Base-by-base conservation (phyloP, 805 yeast species). In the Candida wancherniae region DNA sequence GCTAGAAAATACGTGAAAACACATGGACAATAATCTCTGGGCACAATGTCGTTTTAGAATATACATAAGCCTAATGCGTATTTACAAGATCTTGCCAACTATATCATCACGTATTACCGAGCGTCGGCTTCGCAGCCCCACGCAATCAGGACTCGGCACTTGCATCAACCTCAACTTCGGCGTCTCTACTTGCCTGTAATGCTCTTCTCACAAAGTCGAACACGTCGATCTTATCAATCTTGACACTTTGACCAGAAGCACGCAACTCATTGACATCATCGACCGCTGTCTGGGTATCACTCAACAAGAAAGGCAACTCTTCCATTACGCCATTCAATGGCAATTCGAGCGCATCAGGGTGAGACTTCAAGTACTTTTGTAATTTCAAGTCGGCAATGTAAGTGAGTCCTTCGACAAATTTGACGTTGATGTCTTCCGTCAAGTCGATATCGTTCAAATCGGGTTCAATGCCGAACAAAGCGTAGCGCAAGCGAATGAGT, bases 381-480 rank as follows among this genome's bases (percentile, higher is more conserved):
- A 77, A 61, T 61, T 84, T 84, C 53, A 86, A 59, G 47, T 75
- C 67, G 16, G 94, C 85, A 23, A 85, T 73, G 43, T 61, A 75
- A 44, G 74, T 65, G 24, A 88, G 64, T 15, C 96, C 96, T 33
- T 73, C 63, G 30, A 82, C 81, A 23, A 63, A 60, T 33, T 53
- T 57, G 16, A 47, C 61, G 35, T 57, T 54, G 35, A 68, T 63
- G 48, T 81, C 82, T 9, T 78, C 77, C 11, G 59, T 54, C 44
- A 79, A 71, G 33, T 75, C 75, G 33, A 71, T 54, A 26, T 61
- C 79, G 27, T 77, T 67, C 34, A 73, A 63, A 32, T 75, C 76
- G 17, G 84, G 85, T 37, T 77, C 76, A 34, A 87, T 82, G n/a
- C 96, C 96, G 51, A 78, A 88, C 17, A 86, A 55, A 0, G 94